Evolutionary conservation across 495 filamentous ascomycete species (phyloP).

Genomic region (Talaromyces proteolyticus): DNA sequence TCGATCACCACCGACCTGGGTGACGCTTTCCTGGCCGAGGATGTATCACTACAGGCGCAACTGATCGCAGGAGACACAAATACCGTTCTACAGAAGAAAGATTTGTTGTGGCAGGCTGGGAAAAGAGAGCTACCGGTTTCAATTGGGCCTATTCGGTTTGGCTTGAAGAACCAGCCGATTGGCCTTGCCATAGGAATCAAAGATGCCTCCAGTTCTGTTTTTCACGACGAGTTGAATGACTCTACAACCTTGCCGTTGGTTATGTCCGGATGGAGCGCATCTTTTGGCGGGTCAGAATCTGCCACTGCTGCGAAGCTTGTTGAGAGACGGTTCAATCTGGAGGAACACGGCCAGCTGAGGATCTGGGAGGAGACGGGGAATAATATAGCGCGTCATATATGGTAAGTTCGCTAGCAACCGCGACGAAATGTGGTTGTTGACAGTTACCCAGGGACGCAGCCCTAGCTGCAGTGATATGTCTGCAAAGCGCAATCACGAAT

Average conservation of each 20-base stretch:
- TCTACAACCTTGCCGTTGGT: slow-evolving; percentile 31
- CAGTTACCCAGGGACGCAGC: slow-evolving; percentile 65
- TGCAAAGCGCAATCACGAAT: slow-evolving; percentile 19
- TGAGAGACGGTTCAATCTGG: slow-evolving; percentile 42
- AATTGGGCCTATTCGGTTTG: slow-evolving; percentile 25
- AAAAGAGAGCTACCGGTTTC: slow-evolving; percentile 43
- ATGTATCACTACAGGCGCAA: slow-evolving; percentile 48
- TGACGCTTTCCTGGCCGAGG: slow-evolving; percentile 71
- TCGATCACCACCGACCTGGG: slow-evolving; percentile 90
- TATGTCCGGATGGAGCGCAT: slow-evolving; percentile 50
- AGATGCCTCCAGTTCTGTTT: slow-evolving; percentile 5
- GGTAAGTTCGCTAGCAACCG: slow-evolving; percentile 45
- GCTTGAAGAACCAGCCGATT: slow-evolving; percentile 18
- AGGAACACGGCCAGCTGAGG: slow-evolving; percentile 18
- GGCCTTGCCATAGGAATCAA: slow-evolving; percentile 19
- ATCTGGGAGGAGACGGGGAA: slow-evolving; percentile 92
- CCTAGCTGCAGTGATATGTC: slow-evolving; percentile 45
- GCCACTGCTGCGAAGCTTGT: slow-evolving; percentile 41
- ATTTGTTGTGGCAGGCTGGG: slow-evolving; percentile 46
- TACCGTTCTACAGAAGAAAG: slow-evolving; percentile 33
- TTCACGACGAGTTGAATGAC: slow-evolving; percentile 16
- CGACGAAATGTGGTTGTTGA: too few species aligned
- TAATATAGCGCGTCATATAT: slow-evolving; percentile 91
- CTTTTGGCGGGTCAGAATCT: slow-evolving; percentile 32
- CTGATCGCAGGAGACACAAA: slow-evolving; percentile 24